Evolutionary conservation across 495 filamentous ascomycete genomes (phyloP).

Genomic region (Xylaria palmicola): DNA sequence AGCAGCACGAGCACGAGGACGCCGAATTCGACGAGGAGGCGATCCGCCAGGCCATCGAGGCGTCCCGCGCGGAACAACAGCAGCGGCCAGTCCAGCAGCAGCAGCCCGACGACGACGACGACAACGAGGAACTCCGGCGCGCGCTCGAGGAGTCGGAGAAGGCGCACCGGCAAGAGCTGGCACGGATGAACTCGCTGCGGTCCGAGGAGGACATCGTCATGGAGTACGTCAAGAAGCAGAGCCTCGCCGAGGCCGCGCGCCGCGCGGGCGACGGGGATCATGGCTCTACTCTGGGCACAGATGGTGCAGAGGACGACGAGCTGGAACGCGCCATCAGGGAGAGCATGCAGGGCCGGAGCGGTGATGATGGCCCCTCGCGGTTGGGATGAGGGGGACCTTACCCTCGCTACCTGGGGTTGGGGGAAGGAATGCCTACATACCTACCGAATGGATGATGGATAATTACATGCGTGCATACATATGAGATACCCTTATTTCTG

Average conservation of each 20-base stretch:
- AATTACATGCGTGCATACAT: no score
- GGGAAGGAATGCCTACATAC: no score
- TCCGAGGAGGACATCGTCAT: slow-evolving; percentile 72
- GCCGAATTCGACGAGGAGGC: slow-evolving; percentile 44
- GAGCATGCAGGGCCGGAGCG: slow-evolving; percentile 38
- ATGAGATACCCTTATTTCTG: no score
- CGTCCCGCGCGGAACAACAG: slow-evolving; percentile 34
- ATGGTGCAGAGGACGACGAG: slow-evolving; percentile 42
- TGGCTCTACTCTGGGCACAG: slow-evolving; percentile 12
- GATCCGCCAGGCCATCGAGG: slow-evolving; percentile 46
- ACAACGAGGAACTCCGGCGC: slow-evolving; percentile 43
- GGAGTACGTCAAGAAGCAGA: slow-evolving; percentile 77
- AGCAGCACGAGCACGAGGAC: slow-evolving; percentile 12
- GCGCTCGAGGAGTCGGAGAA: slow-evolving; percentile 50
- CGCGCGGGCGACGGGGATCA: slow-evolving; percentile 25
- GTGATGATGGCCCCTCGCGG: slow-evolving; percentile 28
- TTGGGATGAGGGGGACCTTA: no score
- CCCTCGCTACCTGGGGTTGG: no score
- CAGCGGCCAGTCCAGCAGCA: not conserved
- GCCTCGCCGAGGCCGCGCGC: slow-evolving; percentile 63
- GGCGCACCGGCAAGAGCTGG: slow-evolving; percentile 36
- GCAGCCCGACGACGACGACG: slow-evolving; percentile 43
- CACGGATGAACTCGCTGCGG: slow-evolving; percentile 42
- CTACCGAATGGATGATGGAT: no score
- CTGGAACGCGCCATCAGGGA: slow-evolving; percentile 46